A percentile compares a stretch with the other conserved stretches of the same genome.
Evolutionary conservation across 2,329 filamentous ascomycete genomes (phyloP).

Genomic region (Fusarium sp.): DNA sequence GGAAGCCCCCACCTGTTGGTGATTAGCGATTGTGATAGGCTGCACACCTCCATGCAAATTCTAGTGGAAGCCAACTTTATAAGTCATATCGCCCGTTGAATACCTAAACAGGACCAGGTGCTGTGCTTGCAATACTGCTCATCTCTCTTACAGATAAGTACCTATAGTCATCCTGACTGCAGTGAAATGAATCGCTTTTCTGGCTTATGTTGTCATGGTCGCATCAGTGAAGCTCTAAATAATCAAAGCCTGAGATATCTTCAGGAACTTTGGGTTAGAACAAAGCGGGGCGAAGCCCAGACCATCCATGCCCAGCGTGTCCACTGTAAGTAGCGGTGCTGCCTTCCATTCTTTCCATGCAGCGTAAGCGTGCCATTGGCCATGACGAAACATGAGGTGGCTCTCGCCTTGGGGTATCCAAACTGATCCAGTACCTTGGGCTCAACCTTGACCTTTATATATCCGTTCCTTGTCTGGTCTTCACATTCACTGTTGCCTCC

Average conservation of each 20-base stretch:
- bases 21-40: slow-evolving; percentile 12
- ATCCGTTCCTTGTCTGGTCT: background rate
- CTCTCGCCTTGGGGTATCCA: slow-evolving; percentile 27
- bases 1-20: slow-evolving; percentile 17
- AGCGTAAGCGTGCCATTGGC: slow-evolving; percentile 38
- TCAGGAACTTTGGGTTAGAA: slow-evolving; percentile 20
- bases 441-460: slow-evolving; percentile 22
- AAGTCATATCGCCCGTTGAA: background rate
- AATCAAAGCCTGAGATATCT: background rate
- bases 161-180: background rate
- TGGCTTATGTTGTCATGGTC: background rate
- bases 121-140: background rate
- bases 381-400: slow-evolving; percentile 44
- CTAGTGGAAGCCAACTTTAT: background rate
- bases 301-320: slow-evolving; percentile 15
- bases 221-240: background rate
- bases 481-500: background rate
- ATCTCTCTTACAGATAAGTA: background rate
- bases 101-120: background rate
- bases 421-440: slow-evolving; percentile 20
- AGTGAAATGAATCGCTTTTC: background rate
- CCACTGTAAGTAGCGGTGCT: slow-evolving; percentile 37
- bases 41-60: background rate
- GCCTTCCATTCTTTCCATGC: slow-evolving; percentile 37
- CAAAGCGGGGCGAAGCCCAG: slow-evolving; percentile 32